These are phyloP conservation scores for Cyberlindnera saturnus DNA, from an alignment of 805 yeast species.

Conservation along the genomic window DNA sequence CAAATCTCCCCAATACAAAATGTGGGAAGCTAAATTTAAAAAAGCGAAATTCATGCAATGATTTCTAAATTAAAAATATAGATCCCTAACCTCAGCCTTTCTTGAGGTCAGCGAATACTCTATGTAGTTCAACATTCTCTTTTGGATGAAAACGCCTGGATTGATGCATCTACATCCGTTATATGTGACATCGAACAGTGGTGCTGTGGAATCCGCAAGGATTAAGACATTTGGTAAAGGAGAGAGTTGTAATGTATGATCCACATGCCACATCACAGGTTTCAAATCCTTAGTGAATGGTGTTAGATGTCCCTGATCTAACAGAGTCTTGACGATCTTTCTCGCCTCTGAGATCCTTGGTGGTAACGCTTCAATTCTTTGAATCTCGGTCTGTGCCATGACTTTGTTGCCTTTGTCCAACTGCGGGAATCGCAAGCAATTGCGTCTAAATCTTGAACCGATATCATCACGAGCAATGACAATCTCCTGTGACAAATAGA, in stretches of 20 bases:
- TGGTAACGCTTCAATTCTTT: slow-evolving; percentile 31
- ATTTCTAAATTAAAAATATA: slow-evolving; percentile 28
- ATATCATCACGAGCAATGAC: slow-evolving; percentile 68
- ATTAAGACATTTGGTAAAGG: slow-evolving; percentile 71
- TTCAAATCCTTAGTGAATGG: slow-evolving; percentile 63
- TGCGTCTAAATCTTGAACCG: slow-evolving; percentile 62
- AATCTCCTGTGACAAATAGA: slow-evolving; percentile 80
- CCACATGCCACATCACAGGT: slow-evolving; percentile 66
- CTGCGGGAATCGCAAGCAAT: slow-evolving; percentile 52
- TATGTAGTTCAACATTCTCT: slow-evolving; percentile 54
- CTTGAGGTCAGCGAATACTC: slow-evolving; percentile 65
- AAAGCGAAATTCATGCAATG: no score
- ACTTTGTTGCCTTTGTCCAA: slow-evolving; percentile 18
- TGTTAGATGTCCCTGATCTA: slow-evolving; percentile 84
- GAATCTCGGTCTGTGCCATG: slow-evolving; percentile 21
- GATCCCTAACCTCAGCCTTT: slow-evolving; percentile 40
- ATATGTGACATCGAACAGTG: slow-evolving; percentile 68
- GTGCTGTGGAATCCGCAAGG: slow-evolving; percentile 66
- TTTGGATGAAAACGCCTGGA: slow-evolving; percentile 50
- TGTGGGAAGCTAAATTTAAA: no score
- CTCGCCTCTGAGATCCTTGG: slow-evolving; percentile 53
- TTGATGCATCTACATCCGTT: slow-evolving; percentile 79
- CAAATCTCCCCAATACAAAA: no score
- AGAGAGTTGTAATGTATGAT: slow-evolving; percentile 58
- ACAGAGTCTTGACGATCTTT: slow-evolving; percentile 67